These are phyloP conservation scores for Talaromyces proteolyticus DNA, from an alignment of 495 filamentous ascomycete species.

Conservation along the genomic window DNA sequence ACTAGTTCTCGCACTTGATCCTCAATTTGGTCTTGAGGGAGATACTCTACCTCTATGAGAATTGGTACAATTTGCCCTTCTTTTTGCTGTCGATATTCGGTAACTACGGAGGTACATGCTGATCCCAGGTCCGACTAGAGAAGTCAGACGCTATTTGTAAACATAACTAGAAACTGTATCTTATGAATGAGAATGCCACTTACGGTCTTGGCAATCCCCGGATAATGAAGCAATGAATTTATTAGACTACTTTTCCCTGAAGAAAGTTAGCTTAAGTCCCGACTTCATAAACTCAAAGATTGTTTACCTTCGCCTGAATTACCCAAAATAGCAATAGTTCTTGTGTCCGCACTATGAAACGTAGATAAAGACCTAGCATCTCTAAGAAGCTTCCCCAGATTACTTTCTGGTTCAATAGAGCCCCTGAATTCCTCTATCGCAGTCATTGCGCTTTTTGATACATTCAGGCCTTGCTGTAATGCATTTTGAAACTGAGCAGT, in stretches of 20 bases:
- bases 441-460: not conserved
- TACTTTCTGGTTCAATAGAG: not conserved
- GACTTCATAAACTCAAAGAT: not conserved
- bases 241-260: conserved; percentile 22
- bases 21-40: conserved; percentile 12
- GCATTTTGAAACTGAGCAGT: not conserved
- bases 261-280: too few species aligned
- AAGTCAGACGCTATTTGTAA: too few species aligned
- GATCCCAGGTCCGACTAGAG: conserved; percentile 15
- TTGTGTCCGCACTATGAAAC: conserved; percentile 6
- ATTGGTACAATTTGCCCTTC: conserved; percentile 12
- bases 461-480: not conserved
- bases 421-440: not conserved
- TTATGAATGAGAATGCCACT: conserved; percentile 1
- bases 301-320: conserved; percentile 3
- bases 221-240: conserved; percentile 18
- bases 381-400: not conserved
- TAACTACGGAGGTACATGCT: conserved; percentile 19
- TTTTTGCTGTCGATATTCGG: conserved; percentile 17
- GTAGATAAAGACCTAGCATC: not conserved
- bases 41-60: conserved; percentile 17
- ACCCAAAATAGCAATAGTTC: conserved; percentile 18
- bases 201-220: conserved; percentile 18
- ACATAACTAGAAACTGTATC: not conserved
- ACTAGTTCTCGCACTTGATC: conserved; percentile 17